phyloP scores from a whole-genome alignment of 2,329 filamentous ascomycete species.

The Venturia asperata region DNA sequence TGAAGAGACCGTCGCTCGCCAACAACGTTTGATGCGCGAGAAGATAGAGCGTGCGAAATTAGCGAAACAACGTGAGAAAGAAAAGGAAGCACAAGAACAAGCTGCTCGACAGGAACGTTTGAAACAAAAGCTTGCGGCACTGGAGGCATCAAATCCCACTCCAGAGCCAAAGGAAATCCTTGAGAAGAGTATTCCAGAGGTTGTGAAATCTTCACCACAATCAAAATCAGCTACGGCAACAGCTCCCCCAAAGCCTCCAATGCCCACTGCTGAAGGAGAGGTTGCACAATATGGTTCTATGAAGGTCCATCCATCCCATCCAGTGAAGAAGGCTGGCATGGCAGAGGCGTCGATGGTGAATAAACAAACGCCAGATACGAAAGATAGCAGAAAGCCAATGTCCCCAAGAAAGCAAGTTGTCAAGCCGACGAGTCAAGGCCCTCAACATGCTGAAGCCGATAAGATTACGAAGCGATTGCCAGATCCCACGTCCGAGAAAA shows the following conservation, averaged over 20 bases:
- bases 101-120: conserved; percentile 65
- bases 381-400: not conserved
- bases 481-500: conserved; percentile 8
- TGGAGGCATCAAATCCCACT: conserved; percentile 48
- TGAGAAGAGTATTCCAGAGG: conserved; percentile 34
- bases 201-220: conserved; percentile 37
- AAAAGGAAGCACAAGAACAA: conserved; percentile 64
- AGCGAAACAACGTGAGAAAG: conserved; percentile 55
- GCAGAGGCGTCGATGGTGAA: conserved; percentile 10
- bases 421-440: conserved; percentile 3
- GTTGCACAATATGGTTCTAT: conserved; percentile 56
- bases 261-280: conserved; percentile 50
- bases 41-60: conserved; percentile 60
- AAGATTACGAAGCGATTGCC: conserved; percentile 7
- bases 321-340: conserved; percentile 34
- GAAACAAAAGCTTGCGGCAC: conserved; percentile 61
- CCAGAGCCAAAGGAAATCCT: conserved; percentile 30
- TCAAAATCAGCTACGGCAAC: conserved; percentile 33
- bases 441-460: not conserved
- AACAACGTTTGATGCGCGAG: conserved; percentile 63
- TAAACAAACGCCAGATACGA: not conserved
- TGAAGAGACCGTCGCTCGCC: conserved; percentile 57
- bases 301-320: conserved; percentile 52
- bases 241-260: conserved; percentile 51
- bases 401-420: conserved; percentile 13